Base-by-base conservation (phyloP, 2,329 filamentous ascomycete genomes). In the Pseudocercospora crystallina region DNA sequence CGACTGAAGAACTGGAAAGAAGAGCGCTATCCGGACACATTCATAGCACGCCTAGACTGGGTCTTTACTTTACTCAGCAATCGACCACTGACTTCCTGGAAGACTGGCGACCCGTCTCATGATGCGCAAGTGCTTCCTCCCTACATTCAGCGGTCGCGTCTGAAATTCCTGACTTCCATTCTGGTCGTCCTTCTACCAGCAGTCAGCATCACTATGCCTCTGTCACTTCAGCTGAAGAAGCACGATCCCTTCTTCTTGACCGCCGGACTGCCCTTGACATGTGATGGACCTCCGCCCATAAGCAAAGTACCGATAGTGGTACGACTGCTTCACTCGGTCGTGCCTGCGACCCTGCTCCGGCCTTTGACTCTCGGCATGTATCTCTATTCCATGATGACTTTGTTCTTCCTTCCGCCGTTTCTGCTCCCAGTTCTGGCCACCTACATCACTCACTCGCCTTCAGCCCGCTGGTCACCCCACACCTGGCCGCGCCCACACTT, bases 51-150 rank as follows among this genome's bases (percentile, higher is more conserved):
- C 13, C 39, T 67, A 11, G 37, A 50, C 10, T 68, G 65, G 65
- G 57, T 63, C 12, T 44, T 49, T 11, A 59, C 43, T 2, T 51
- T 68, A 3, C 45, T 64, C 7, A 20, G 46, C 29, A 61, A 63
- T 7, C 52, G 63, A 31, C 58, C 61, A 8, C 47, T 67, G 31
- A 56, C 50, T 4, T 54, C 61, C 51, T 68, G 65, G 65, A 59
- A 57, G 17, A 66, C 62, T 37, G 53, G 49, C 26, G 34, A 48
- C 1, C 38, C 43, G 3, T 56, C 56, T 14, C 64, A 66, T 45
- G 65, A 66, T 38, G 38, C 43, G 3, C 35, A 20, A 9, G 65
- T 65, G 47, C 61, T 61, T 2, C 43, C 49, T n/a, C 37, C 50
- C n/a, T 65, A 65, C 51, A 48, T 61, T 29, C 8, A 44, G 9